Conservation (phyloP, 495 filamentous ascomycete genomes). For the Penicillium dipodomyicola region DNA sequence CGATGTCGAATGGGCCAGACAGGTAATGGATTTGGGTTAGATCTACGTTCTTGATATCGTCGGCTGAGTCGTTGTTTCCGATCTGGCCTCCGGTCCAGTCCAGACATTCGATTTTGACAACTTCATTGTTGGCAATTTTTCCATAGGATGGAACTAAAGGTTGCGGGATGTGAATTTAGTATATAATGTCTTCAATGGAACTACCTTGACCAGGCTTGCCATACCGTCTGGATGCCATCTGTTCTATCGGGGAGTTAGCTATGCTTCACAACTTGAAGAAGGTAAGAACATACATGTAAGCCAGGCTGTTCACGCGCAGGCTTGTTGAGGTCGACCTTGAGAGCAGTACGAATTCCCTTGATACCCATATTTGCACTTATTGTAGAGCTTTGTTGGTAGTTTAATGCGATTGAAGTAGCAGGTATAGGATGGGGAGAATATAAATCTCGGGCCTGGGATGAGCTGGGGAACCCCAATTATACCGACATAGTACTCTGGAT, state of each 20-base stretch:
- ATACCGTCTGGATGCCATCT: constrained; percentile 91
- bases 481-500: background rate
- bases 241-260: constrained; percentile 54
- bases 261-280: background rate
- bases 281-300: constrained; percentile 62
- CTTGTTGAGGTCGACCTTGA: constrained; percentile 74
- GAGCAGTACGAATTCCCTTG: constrained; percentile 65
- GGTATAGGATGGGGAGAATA: background rate
- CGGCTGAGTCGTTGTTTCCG: constrained; percentile 81
- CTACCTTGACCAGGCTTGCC: constrained; percentile 14
- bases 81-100: constrained; percentile 92
- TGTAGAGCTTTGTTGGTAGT: background rate
- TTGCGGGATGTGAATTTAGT: constrained; percentile 3
- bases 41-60: constrained; percentile 84
- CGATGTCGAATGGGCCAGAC: constrained; percentile 87
- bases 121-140: constrained; percentile 79
- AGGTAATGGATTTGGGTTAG: constrained; percentile 84
- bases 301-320: constrained; percentile 71
- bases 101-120: constrained; percentile 93
- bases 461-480: background rate
- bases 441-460: background rate
- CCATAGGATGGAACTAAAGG: constrained; percentile 69
- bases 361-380: constrained; percentile 45
- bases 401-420: background rate
- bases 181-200: background rate